Percentiles rank a stretch among this genome's conserved stretches.
These are phyloP conservation scores for Trichoderma semiorbis DNA, from an alignment of 2,329 filamentous ascomycete genomes.

Conservation along the genomic window DNA sequence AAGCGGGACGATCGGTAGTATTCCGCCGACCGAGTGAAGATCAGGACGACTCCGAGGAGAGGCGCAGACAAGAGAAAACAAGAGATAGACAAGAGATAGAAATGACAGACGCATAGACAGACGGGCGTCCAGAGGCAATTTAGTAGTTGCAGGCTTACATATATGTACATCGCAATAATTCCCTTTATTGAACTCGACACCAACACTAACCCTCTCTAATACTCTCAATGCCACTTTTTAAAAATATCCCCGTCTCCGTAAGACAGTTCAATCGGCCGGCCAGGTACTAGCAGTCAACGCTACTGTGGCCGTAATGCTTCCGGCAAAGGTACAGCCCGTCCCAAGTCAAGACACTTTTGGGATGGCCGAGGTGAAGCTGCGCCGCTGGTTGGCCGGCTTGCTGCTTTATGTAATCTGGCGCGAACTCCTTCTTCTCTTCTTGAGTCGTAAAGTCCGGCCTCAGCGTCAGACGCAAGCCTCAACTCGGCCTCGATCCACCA, in stretches of 20 bases:
- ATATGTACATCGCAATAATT: no score
- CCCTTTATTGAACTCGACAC: neutral
- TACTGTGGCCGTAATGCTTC: neutral
- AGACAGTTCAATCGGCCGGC: neutral
- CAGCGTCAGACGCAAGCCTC: constrained; percentile 13
- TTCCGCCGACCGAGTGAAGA: constrained; percentile 6
- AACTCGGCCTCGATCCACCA: constrained; percentile 10
- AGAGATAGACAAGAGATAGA: neutral
- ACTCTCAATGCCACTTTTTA: neutral
- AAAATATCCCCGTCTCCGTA: neutral
- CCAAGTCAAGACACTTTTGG: neutral
- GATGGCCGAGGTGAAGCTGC: neutral
- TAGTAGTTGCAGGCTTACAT: no score
- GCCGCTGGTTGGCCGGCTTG: neutral
- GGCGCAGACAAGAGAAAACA: neutral
- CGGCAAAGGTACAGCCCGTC: neutral
- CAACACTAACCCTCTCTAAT: neutral
- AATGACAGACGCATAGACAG: neutral
- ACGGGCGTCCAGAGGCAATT: no score
- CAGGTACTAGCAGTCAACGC: neutral
- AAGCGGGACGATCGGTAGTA: constrained; percentile 13
- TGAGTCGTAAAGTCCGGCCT: neutral
- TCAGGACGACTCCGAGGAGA: neutral
- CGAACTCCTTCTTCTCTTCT: neutral
- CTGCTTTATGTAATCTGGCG: constrained; percentile 6